Evolutionary conservation across 2,329 filamentous ascomycete genomes (phyloP).

Genomic region (Fusarium sp.): DNA sequence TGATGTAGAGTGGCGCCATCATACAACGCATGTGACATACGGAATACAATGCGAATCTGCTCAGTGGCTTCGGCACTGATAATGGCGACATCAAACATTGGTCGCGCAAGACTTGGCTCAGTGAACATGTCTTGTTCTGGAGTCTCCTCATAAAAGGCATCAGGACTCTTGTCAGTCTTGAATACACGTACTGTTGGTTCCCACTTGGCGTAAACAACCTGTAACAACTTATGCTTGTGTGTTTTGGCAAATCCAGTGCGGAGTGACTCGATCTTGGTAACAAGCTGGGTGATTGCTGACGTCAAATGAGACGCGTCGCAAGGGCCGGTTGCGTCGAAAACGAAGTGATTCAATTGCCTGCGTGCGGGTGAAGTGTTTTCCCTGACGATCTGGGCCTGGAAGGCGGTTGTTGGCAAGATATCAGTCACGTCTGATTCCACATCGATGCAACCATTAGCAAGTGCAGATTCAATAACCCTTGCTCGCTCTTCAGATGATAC

Average conservation of each 20-base stretch:
- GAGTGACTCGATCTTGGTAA: constrained; percentile 2
- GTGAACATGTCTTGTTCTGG: constrained; percentile 2
- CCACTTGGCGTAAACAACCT: constrained; percentile 4
- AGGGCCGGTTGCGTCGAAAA: neutral
- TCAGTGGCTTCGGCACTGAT: neutral
- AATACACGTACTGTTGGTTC: constrained; percentile 5
- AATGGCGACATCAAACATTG: constrained; percentile 8
- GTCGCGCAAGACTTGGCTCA: constrained; percentile 1
- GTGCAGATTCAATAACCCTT: neutral
- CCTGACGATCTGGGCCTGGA: constrained; percentile 3
- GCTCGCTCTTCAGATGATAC: neutral
- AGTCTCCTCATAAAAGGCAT: neutral
- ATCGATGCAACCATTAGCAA: neutral
- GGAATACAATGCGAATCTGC: constrained; percentile 1
- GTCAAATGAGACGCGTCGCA: constrained; percentile 4
- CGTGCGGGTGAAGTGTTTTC: constrained; percentile 2
- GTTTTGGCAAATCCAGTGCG: constrained; percentile 8
- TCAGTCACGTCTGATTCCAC: neutral
- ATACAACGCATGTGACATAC: constrained; percentile 2
- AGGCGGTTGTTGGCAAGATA: constrained; percentile 10
- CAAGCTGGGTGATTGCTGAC: constrained; percentile 7
- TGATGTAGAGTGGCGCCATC: constrained; percentile 3
- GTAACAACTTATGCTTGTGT: neutral
- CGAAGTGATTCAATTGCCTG: constrained; percentile 5
- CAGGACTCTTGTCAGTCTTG: neutral